These are phyloP conservation scores for Choricystis sp. DNA, from an alignment of 139 green algal species.

Conservation along the genomic window DNA sequence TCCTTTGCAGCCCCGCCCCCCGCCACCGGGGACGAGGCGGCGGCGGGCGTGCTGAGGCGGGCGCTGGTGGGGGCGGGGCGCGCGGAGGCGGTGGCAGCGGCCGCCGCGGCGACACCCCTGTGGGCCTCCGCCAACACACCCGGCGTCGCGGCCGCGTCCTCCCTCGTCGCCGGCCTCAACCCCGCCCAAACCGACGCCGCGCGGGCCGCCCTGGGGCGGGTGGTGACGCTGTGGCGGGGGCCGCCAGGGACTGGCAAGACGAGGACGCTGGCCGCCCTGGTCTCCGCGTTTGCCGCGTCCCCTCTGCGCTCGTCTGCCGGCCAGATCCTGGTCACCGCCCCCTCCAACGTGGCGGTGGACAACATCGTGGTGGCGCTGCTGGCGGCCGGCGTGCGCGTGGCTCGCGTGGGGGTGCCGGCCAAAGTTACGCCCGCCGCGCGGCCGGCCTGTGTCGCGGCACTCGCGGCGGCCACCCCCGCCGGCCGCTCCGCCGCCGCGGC, in stretches of 20 bases:
- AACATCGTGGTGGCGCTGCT: conserved; percentile 33
- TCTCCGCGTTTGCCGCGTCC: conserved; percentile 1
- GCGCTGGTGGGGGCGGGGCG: background rate
- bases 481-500: too few relatives aligned
- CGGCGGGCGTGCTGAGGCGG: background rate
- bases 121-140: background rate
- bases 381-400: conserved; percentile 13
- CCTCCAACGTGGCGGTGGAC: conserved; percentile 49
- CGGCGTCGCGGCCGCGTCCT: background rate
- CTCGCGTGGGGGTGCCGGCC: conserved; percentile 36
- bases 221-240: conserved; percentile 40
- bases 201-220: conserved; percentile 20
- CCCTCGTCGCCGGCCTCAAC: conserved; percentile 14
- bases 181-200: conserved; percentile 21
- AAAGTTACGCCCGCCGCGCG: conserved; percentile 15
- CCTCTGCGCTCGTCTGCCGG: background rate
- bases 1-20: conserved; percentile 10
- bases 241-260: conserved; percentile 47
- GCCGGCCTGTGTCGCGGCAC: background rate
- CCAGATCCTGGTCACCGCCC: conserved; percentile 28
- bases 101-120: conserved; percentile 6
- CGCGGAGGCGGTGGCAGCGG: background rate
- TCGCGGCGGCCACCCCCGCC: background rate
- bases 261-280: conserved; percentile 22
- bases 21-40: background rate